Evolutionary conservation across 192 early-diverging fungal genomes (phyloP), one percentile per base, ranked within the genome.

Genomic region (Coemansia sp.): DNA sequence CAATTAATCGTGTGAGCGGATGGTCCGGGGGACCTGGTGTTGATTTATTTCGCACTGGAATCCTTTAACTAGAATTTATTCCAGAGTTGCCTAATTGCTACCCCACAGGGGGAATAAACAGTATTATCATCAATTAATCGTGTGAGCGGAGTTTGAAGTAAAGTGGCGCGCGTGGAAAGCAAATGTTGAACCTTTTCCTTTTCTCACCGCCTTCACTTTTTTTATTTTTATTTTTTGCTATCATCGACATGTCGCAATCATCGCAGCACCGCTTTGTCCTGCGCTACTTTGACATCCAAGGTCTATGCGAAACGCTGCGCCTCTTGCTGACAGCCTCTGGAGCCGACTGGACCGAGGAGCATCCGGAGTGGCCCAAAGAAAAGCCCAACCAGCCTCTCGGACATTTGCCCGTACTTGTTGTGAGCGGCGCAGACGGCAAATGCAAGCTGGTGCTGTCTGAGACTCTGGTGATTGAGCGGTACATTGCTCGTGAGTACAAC

Each of bases 381-480:
- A 78, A 78, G 76, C 20, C 20, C 39, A 66, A 65, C 42, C 66
- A 68, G 37, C 76, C 76, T 7, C 68, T 73, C 39, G 76, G 76
- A 0, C 70, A 61, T 17, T 43, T 78, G 66, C 76, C 76, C 4
- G 76, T 78, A 5, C 59, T 78, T 20, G 42, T 71, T n/a, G 70
- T 68, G 27, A 69, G 64, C 40, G 57, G 31, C 22, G 36, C 29
- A 4, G 39, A 71, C 37, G 68, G 64, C 35, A 71, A 51, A 17
- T 32, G 14, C 19, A 64, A 67, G 7, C 60, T 84, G 43, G 24
- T 68, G 9, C 39, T 86, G 4, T 69, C 78, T 3, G 84, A 88
- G 38, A 62, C 78, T 0, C 62, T 70, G 19, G 76, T 73, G 3
- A 88, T 88, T 42, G 83, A 83, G 47, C 83, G 87, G 22, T 86